Evolutionary conservation across 257 asterid genomes (phyloP).

Genomic region (Thymus quinquecostatus): DNA sequence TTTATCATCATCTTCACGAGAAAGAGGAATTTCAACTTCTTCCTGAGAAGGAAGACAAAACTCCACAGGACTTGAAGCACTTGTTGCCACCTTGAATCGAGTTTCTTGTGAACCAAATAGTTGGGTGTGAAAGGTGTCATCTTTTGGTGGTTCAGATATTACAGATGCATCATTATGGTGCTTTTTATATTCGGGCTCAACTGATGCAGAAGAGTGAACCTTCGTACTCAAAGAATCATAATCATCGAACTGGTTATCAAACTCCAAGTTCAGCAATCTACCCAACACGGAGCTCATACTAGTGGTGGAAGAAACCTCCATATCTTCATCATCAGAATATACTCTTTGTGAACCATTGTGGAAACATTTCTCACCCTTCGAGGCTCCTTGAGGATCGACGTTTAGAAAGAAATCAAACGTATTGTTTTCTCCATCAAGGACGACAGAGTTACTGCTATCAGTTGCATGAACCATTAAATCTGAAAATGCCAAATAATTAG

Average conservation of each 20-base stretch:
- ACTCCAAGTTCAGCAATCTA: constrained; percentile 75
- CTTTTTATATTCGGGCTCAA: constrained; percentile 40
- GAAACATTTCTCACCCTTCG: constrained; percentile 31
- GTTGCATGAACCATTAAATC: constrained; percentile 71
- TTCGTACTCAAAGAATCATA: constrained; percentile 51
- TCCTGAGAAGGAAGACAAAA: constrained; percentile 14
- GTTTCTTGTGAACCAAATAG: constrained; percentile 38
- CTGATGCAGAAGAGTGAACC: constrained; percentile 34
- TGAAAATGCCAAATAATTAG: constrained; percentile 81
- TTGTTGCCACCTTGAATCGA: constrained; percentile 24
- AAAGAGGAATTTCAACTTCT: not conserved
- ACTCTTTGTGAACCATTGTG: constrained; percentile 39
- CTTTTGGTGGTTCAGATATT: constrained; percentile 28
- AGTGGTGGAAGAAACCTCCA: constrained; percentile 78
- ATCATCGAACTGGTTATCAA: constrained; percentile 58
- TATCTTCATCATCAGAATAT: constrained; percentile 71
- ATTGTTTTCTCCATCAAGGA: constrained; percentile 61
- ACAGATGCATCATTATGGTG: constrained; percentile 26
- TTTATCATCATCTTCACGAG: constrained; percentile 25
- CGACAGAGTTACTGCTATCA: constrained; percentile 45
- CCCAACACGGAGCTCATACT: constrained; percentile 89
- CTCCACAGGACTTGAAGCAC: constrained; percentile 22
- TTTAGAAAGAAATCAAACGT: constrained; percentile 72
- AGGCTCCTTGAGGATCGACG: constrained; percentile 49
- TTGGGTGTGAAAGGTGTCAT: constrained; percentile 24